Conservation (phyloP, 768 basidiomycete species). For the Boletus vermiculosoides region DNA sequence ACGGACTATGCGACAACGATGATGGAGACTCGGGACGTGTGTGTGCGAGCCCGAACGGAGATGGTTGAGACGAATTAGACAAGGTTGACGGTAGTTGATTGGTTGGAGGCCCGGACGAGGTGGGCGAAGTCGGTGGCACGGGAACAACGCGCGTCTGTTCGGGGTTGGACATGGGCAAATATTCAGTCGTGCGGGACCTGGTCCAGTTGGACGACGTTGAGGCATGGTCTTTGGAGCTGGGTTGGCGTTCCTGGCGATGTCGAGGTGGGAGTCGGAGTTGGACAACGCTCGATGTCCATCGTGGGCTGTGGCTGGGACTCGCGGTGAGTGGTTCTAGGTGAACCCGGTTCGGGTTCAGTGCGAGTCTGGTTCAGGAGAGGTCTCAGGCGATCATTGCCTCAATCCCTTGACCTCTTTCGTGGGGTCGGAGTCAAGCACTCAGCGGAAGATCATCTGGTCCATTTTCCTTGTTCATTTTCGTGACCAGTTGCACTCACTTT, state of each 20-base stretch:
- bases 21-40: background rate
- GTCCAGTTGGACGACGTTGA: background rate
- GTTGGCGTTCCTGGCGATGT: background rate
- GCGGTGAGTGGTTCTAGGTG: background rate
- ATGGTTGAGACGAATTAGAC: background rate
- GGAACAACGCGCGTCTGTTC: background rate
- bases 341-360: background rate
- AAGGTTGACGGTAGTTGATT: background rate
- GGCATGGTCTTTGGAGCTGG: background rate
- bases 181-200: background rate
- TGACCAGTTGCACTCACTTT: background rate
- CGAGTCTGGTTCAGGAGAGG: background rate
- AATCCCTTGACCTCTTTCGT: background rate
- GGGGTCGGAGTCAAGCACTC: background rate
- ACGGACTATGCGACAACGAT: background rate
- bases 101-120: background rate
- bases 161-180: background rate
- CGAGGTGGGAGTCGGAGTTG: background rate
- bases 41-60: background rate
- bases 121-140: background rate
- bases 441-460: slow-evolving; percentile 6
- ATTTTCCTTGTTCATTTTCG: background rate
- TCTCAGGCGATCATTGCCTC: background rate
- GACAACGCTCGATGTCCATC: background rate
- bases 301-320: background rate